Conservation (phyloP, 2,329 filamentous ascomycete species). For the Xylaria sp. region DNA sequence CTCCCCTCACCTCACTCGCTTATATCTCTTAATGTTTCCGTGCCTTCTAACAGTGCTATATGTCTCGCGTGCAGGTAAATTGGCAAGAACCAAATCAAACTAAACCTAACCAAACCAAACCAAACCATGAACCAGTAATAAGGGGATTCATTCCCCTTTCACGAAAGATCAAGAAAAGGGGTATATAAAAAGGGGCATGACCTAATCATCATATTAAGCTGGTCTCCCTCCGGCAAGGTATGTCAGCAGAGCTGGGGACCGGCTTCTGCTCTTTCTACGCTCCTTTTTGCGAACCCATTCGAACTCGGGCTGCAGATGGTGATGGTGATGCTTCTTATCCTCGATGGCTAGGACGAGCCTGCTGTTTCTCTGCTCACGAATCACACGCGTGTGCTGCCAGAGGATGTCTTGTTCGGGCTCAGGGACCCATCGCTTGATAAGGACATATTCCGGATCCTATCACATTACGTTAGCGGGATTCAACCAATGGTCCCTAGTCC, state of each 20-base stretch:
- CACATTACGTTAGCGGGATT: neutral
- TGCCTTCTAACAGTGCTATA: constrained; percentile 19
- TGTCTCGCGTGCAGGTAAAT: constrained; percentile 3
- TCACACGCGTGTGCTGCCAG: constrained; percentile 74
- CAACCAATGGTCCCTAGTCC: neutral
- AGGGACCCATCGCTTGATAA: constrained; percentile 79
- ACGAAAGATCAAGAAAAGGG: neutral
- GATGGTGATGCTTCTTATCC: constrained; percentile 55
- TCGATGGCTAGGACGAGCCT: constrained; percentile 61
- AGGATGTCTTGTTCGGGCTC: constrained; percentile 77
- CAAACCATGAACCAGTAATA: constrained; percentile 4
- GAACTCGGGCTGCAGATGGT: constrained; percentile 58
- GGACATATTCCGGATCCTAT: constrained; percentile 74
- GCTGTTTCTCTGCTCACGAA: constrained; percentile 66
- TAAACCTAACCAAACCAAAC: constrained; percentile 4
- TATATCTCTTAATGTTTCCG: constrained; percentile 13
- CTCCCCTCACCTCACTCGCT: neutral
- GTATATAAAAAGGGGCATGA: neutral
- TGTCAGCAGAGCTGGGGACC: constrained; percentile 66
- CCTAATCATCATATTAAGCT: constrained; percentile 21
- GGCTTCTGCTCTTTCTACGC: constrained; percentile 67
- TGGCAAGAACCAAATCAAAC: neutral
- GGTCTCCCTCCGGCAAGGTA: constrained; percentile 66
- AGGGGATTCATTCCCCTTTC: neutral
- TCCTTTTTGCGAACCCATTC: constrained; percentile 70